phyloP scores from a whole-genome alignment of 2,329 filamentous ascomycete species.

The Calonectria naviculata region DNA sequence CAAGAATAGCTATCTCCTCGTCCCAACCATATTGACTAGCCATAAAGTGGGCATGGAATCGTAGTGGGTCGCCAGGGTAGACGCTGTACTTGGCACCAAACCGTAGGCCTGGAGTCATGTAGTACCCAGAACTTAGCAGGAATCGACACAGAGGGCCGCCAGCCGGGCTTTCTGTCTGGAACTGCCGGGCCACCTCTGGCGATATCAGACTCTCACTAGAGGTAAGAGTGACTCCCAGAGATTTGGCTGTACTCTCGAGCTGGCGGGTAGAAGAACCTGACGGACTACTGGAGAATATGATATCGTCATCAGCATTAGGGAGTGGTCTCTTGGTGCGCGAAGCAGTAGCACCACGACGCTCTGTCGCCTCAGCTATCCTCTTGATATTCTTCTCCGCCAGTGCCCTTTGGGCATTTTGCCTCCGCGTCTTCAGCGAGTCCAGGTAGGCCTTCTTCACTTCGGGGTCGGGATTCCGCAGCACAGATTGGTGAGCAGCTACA shows the following conservation, averaged over 20 bases:
- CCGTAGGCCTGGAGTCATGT: constrained; percentile 89
- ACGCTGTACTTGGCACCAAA: constrained; percentile 96
- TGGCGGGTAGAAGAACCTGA: constrained; percentile 24
- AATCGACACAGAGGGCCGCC: constrained; percentile 77
- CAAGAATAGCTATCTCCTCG: constrained; percentile 84
- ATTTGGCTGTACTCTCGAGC: constrained; percentile 28
- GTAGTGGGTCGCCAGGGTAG: constrained; percentile 93
- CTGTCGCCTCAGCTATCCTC: constrained; percentile 44
- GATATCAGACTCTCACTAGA: constrained; percentile 47
- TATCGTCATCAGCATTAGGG: constrained; percentile 26
- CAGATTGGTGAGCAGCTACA: constrained; percentile 73
- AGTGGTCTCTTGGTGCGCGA: constrained; percentile 4
- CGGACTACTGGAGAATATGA: constrained; percentile 31
- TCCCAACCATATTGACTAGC: constrained; percentile 89
- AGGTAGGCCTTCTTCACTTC: constrained; percentile 72
- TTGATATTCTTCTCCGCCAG: constrained; percentile 53
- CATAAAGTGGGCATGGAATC: constrained; percentile 96
- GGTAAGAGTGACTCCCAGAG: constrained; percentile 49
- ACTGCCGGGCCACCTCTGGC: constrained; percentile 19
- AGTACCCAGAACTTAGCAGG: constrained; percentile 83
- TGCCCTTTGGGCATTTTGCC: constrained; percentile 53
- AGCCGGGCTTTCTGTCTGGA: constrained; percentile 25
- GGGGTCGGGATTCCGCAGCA: constrained; percentile 67
- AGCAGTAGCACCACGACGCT: constrained; percentile 28
- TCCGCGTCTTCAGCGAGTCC: constrained; percentile 61